Conservation (phyloP, 2,329 filamentous ascomycete genomes). For the Aspergillus oerlinghausenensis region DNA sequence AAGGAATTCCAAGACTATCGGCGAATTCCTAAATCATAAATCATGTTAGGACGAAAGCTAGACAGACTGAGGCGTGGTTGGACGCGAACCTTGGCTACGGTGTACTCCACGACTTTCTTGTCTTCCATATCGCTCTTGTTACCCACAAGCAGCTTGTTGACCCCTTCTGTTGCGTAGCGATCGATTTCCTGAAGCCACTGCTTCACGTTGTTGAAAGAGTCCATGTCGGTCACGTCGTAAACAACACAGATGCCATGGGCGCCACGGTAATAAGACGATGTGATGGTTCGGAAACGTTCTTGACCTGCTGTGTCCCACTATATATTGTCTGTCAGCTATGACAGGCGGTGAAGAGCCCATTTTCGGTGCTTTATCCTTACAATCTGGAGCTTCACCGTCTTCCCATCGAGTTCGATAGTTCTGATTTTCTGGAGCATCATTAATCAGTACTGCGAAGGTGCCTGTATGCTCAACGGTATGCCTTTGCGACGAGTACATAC, state of each 20-base stretch:
- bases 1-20: constrained; percentile 96
- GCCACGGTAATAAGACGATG: constrained; percentile 98
- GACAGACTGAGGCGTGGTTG: not conserved
- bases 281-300: constrained; percentile 99
- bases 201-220: constrained; percentile 99
- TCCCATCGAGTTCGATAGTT: constrained; percentile 98
- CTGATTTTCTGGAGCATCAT: constrained; percentile 78
- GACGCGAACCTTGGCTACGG: constrained; percentile 83
- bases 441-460: constrained; percentile 16
- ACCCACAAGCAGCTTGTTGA: constrained; percentile 98
- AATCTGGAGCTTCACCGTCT: constrained; percentile 99
- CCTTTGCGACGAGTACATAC: constrained; percentile 53
- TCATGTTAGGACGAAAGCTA: constrained; percentile 6
- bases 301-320: constrained; percentile 99
- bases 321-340: constrained; percentile 16
- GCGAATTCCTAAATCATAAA: constrained; percentile 76
- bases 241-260: constrained; percentile 99
- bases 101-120: constrained; percentile 99
- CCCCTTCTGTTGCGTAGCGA: constrained; percentile 96
- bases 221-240: constrained; percentile 99
- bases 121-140: constrained; percentile 99
- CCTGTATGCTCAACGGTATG: constrained; percentile 3
- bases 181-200: constrained; percentile 99
- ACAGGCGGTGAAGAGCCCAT: not conserved
- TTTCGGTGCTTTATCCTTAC: constrained; percentile 51